These are phyloP conservation scores for Fusarium nurragi DNA, from an alignment of 2,329 filamentous ascomycete genomes.

Conservation along the genomic window DNA sequence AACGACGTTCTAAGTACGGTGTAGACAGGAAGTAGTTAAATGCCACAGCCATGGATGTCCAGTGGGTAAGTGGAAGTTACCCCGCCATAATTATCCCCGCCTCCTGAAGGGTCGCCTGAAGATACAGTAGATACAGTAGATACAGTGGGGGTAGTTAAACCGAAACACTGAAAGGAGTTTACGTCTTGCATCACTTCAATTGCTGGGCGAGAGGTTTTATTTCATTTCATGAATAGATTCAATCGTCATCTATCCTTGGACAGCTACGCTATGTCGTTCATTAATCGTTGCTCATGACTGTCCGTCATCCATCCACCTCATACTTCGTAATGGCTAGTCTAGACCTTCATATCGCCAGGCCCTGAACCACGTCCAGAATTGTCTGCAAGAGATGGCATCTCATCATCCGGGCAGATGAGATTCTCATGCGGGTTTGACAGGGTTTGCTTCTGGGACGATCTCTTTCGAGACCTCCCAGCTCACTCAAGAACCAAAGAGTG, in stretches of 20 bases:
- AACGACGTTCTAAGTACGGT: conserved; percentile 28
- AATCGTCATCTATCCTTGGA: conserved; percentile 59
- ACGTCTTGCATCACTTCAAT: not conserved
- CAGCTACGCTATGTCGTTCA: conserved; percentile 34
- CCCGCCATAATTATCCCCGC: conserved; percentile 31
- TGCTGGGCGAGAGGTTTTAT: not conserved
- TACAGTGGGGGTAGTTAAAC: not conserved
- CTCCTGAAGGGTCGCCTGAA: conserved; percentile 2
- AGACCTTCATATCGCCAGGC: conserved; percentile 44
- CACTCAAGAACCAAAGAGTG: conserved; percentile 47
- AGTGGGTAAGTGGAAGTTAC: conserved; percentile 22
- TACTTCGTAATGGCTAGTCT: conserved; percentile 49
- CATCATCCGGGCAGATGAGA: conserved; percentile 33
- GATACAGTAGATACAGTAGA: not conserved
- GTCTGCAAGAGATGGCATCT: conserved; percentile 40
- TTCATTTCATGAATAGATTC: conserved; percentile 58
- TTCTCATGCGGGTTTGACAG: conserved; percentile 39
- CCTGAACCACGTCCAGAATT: conserved; percentile 47
- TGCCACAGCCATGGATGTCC: conserved; percentile 7
- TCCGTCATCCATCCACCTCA: conserved; percentile 39
- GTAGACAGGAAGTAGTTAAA: conserved; percentile 6
- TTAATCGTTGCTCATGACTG: conserved; percentile 39
- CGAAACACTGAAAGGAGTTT: conserved; percentile 2
- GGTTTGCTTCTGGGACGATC: conserved; percentile 22
- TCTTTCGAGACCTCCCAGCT: conserved; percentile 31